Conservation (phyloP, 345 rosid genomes). For the Eucalyptus globulus region DNA sequence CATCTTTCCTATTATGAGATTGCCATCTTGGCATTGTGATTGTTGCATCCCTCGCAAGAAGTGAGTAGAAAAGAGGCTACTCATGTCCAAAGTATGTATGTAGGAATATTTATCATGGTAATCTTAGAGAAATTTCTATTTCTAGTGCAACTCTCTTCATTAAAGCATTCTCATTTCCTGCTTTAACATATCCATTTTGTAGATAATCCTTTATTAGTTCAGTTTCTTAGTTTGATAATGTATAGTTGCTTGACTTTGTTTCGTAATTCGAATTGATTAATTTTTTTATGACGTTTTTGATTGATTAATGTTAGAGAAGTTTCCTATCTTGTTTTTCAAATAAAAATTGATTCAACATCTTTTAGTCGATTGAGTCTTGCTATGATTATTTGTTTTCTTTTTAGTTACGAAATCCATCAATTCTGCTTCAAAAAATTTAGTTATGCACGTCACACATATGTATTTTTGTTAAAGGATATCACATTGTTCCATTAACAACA, state of each 20-base stretch:
- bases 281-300: too few species aligned
- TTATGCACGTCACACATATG: too few species aligned
- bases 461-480: too few species aligned
- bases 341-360: too few species aligned
- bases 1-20: background rate
- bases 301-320: background rate
- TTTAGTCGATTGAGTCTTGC: too few species aligned
- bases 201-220: background rate
- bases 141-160: background rate
- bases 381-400: too few species aligned
- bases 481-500: too few species aligned
- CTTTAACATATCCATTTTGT: background rate
- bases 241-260: background rate
- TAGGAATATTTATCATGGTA: background rate
- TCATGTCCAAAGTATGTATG: background rate
- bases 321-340: too few species aligned
- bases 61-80: background rate
- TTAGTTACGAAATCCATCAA: too few species aligned
- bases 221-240: background rate
- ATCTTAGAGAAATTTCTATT: background rate
- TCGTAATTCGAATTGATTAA: background rate
- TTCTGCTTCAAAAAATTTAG: too few species aligned
- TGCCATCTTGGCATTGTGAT: background rate
- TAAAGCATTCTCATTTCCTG: background rate
- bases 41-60: background rate